Evolutionary conservation across 176 grass and related monocot genomes (phyloP), one percentile per base, ranked within the genome.

Genomic region (Eleusine coracana): DNA sequence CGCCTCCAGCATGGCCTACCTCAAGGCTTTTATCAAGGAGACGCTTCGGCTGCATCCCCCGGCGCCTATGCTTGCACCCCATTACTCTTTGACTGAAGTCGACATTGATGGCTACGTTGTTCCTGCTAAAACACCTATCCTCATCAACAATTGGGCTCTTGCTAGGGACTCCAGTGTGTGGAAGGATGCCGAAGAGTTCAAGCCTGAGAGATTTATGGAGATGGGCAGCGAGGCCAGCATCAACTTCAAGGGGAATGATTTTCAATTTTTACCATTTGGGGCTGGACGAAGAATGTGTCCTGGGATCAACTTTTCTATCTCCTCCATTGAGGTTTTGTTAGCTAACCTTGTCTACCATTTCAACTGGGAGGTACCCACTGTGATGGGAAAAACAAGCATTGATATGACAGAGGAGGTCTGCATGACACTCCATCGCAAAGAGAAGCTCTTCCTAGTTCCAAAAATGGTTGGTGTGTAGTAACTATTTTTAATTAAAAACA

Each of bases 1-100:
- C 50, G 2, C 82, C 34, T 15, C 52, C 12, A 40, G 27, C 10
- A 63, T 89, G 37, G 10, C 37, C 31, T 89, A 75, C 46, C 8
- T 86, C 23, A 81, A 71, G 10, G 58, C 58, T 3, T n/a, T 61
- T n/a, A 82, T 89, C 20, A 89, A 89, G 67, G 87, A 89, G 67
- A 34, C 31, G 31, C 31, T 34, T 34, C 31, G 31, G 31, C 31
- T 34, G 31, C 31, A 34, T 2, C 31, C 87, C 5, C 87, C 81
- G 15, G 75, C 46, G 0, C 81, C 87, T 2, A 75, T 84, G 5
- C 71, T 89, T 7, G 60, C 80, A 7, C 87, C 87, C 0, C 82
- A 75, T 2, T 58, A 68, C 20, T 84, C 82, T 17, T n/a, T 80
- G 39, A 25, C 68, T 3, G 49, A 78, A 16, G 63, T 63, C 71